Conservation (phyloP, 345 rosid species). For the Rhodomyrtus tomentosa region DNA sequence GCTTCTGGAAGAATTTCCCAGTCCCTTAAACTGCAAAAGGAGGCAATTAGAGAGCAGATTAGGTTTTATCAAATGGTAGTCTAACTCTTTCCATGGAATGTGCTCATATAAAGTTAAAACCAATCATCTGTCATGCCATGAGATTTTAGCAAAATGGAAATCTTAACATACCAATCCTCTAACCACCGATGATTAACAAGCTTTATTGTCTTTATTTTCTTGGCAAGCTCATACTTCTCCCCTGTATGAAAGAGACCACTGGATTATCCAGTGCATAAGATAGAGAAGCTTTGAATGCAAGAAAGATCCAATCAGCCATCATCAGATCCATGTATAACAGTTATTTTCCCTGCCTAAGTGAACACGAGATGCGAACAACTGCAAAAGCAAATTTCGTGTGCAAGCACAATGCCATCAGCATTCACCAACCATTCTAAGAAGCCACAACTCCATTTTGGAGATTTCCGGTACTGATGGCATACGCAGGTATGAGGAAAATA, state of each 20-base stretch:
- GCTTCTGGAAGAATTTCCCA: conserved; percentile 83
- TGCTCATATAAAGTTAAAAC: neutral
- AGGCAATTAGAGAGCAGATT: neutral
- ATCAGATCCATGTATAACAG: neutral
- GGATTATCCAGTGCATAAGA: neutral
- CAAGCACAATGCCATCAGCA: neutral
- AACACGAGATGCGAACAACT: neutral
- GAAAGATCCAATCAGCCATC: neutral
- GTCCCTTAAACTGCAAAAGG: conserved; percentile 53
- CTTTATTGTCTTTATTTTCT: conserved; percentile 60
- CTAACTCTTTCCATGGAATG: neutral
- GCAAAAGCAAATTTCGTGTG: neutral
- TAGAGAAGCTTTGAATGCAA: neutral
- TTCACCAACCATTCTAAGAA: neutral
- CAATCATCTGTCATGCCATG: neutral
- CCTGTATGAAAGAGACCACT: conserved; percentile 29
- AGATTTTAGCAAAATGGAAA: neutral
- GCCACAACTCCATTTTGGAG: neutral
- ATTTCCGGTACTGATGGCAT: neutral
- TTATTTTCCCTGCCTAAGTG: neutral
- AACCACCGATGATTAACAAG: conserved; percentile 88
- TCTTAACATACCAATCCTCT: conserved; percentile 63
- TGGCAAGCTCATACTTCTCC: conserved; percentile 92
- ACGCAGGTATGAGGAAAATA: neutral
- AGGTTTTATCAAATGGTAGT: too few relatives aligned